These are phyloP conservation scores for Penicillium sp. DNA, from an alignment of 2,329 filamentous ascomycete species.

Conservation along the genomic window DNA sequence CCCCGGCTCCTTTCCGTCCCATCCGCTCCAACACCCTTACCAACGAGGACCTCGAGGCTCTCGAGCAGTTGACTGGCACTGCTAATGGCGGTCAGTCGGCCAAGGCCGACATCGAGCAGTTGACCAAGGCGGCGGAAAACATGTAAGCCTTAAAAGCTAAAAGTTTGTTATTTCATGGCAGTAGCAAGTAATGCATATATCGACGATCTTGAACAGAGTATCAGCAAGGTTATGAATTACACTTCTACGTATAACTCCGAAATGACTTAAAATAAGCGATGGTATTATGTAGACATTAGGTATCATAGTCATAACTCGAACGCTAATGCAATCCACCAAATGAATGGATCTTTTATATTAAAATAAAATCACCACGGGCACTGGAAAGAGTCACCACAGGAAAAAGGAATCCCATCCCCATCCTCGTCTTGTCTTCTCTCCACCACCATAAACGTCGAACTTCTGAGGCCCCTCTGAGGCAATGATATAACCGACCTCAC, in stretches of 20 bases:
- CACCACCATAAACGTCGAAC: constrained; percentile 18
- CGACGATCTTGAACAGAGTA: background rate
- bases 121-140: constrained; percentile 36
- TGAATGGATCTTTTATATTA: too few relatives aligned
- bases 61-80: constrained; percentile 37
- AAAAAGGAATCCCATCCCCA: constrained; percentile 7
- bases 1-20: constrained; percentile 60
- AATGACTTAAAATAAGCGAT: background rate
- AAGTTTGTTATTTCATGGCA: constrained; percentile 6
- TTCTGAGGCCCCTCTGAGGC: constrained; percentile 52
- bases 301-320: background rate
- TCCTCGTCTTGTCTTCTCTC: constrained; percentile 8
- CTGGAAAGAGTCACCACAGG: constrained; percentile 8
- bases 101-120: constrained; percentile 36
- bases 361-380: too few relatives aligned
- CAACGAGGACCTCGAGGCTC: constrained; percentile 41
- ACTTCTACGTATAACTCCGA: background rate
- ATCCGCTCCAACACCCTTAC: constrained; percentile 51
- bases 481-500: constrained; percentile 53
- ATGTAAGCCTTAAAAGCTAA: constrained; percentile 20
- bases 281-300: background rate
- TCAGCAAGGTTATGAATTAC: background rate
- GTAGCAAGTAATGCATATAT: constrained; percentile 15
- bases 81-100: constrained; percentile 26
- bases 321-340: background rate